Evolutionary conservation across 768 basidiomycete genomes (phyloP).

Genomic region (Pholiota microspora): DNA sequence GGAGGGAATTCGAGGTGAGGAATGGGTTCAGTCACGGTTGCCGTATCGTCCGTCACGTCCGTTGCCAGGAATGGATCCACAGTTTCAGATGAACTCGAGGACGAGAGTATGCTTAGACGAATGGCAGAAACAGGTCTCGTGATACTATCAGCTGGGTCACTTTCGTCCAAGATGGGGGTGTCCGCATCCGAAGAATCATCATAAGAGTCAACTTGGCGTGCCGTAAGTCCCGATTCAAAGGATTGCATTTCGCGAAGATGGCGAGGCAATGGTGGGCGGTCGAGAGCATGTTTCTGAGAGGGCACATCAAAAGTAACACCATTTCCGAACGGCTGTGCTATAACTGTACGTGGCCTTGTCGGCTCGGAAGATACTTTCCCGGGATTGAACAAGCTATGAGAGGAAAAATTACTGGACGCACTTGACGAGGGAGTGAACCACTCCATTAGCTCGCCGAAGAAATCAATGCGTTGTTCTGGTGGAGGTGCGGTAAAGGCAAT

Average conservation of each 20-base stretch:
- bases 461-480: constrained; percentile 37
- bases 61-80: constrained; percentile 1
- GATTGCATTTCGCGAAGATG: constrained; percentile 83
- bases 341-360: constrained; percentile 27
- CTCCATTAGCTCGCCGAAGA: constrained; percentile 66
- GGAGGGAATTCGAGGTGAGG: constrained; percentile 26
- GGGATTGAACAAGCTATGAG: constrained; percentile 28
- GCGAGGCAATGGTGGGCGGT: constrained; percentile 47
- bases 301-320: constrained; percentile 65
- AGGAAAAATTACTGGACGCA: constrained; percentile 35
- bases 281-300: constrained; percentile 37
- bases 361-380: constrained; percentile 23
- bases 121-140: constrained; percentile 30
- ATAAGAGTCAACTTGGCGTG: constrained; percentile 46
- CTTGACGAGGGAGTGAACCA: constrained; percentile 46
- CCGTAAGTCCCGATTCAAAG: constrained; percentile 81
- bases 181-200: constrained; percentile 13
- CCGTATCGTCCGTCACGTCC: background rate
- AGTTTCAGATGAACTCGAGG: constrained; percentile 1
- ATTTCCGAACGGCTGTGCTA: constrained; percentile 61
- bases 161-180: constrained; percentile 16
- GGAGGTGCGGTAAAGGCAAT: constrained; percentile 26
- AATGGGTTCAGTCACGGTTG: background rate
- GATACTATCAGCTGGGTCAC: constrained; percentile 14
- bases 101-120: constrained; percentile 21